These are phyloP conservation scores for Gossypium davidsonii DNA, from an alignment of 441 rosid species.

Conservation along the genomic window DNA sequence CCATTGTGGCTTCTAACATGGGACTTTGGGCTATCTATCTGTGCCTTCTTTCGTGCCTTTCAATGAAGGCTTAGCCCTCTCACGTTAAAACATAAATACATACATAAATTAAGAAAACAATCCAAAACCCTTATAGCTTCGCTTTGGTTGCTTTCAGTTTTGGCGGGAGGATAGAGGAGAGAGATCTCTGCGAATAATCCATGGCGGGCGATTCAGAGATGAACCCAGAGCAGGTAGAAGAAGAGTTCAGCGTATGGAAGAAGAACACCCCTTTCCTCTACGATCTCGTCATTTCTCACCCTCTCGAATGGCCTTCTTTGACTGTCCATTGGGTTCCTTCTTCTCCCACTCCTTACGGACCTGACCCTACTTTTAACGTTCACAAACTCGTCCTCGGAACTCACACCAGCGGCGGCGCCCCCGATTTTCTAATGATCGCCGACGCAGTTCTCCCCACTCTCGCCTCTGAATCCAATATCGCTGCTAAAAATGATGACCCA, in stretches of 20 bases:
- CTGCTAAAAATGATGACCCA: slow-evolving; percentile 30
- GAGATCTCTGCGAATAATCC: background rate
- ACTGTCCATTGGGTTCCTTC: slow-evolving; percentile 87
- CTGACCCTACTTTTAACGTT: slow-evolving; percentile 42
- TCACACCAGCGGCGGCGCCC: slow-evolving; percentile 64
- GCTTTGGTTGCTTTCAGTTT: slow-evolving; percentile 5
- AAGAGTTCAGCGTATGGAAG: slow-evolving; percentile 79
- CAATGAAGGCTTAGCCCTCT: no score
- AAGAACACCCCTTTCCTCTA: slow-evolving; percentile 85
- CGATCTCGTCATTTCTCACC: slow-evolving; percentile 76
- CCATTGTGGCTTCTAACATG: no score
- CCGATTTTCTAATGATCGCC: slow-evolving; percentile 75
- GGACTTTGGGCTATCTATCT: no score
- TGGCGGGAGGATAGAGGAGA: slow-evolving; percentile 32
- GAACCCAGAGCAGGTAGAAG: slow-evolving; percentile 47
- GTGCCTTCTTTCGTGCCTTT: background rate
- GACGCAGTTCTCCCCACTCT: slow-evolving; percentile 50
- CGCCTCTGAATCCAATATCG: slow-evolving; percentile 30
- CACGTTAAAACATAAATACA: background rate
- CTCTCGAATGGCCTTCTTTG: slow-evolving; percentile 73
- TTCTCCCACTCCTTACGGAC: slow-evolving; percentile 33
- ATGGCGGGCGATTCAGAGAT: slow-evolving; percentile 29
- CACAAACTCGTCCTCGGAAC: slow-evolving; percentile 80
- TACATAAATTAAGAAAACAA: background rate
- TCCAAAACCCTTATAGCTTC: background rate